Percentiles rank a stretch among this genome's conserved stretches.
Conservation (phyloP, 2,329 filamentous ascomycete species). For the Fusarium irregulare region DNA sequence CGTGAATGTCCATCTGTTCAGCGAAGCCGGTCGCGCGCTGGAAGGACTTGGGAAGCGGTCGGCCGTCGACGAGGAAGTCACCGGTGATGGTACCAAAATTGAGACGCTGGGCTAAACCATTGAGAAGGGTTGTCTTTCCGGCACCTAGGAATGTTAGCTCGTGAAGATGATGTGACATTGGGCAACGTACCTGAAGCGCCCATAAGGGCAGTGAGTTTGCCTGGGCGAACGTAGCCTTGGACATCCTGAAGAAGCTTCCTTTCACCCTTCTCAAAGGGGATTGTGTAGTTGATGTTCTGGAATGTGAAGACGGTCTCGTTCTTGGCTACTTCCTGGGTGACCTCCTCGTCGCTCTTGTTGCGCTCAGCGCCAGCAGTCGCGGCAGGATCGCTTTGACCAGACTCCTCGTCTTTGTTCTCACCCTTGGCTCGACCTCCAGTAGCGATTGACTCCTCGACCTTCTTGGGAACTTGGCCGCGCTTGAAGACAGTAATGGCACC, state of each 20-base stretch:
- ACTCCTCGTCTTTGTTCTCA: conserved; percentile 64
- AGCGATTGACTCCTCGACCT: conserved; percentile 67
- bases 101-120: conserved; percentile 78
- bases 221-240: conserved; percentile 86
- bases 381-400: conserved; percentile 47
- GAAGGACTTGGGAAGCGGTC: conserved; percentile 77
- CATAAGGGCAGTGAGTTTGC: conserved; percentile 84
- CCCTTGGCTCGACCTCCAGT: conserved; percentile 55
- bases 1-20: conserved; percentile 75
- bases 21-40: conserved; percentile 80
- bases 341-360: conserved; percentile 47
- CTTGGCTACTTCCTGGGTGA: conserved; percentile 62
- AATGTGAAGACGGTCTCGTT: conserved; percentile 71
- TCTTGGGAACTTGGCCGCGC: conserved; percentile 70
- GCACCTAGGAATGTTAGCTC: conserved; percentile 44
- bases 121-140: conserved; percentile 81
- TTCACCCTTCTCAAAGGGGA: conserved; percentile 69
- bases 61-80: conserved; percentile 82
- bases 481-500: conserved; percentile 72
- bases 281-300: conserved; percentile 62
- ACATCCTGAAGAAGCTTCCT: conserved; percentile 79
- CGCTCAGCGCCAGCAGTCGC: conserved; percentile 26
- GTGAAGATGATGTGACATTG: fast-evolving
- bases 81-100: conserved; percentile 82
- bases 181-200: conserved; percentile 59